phyloP scores from a whole-genome alignment of 225 moss, liverwort and hornwort species.

The Physcomitrellopsis africana region DNA sequence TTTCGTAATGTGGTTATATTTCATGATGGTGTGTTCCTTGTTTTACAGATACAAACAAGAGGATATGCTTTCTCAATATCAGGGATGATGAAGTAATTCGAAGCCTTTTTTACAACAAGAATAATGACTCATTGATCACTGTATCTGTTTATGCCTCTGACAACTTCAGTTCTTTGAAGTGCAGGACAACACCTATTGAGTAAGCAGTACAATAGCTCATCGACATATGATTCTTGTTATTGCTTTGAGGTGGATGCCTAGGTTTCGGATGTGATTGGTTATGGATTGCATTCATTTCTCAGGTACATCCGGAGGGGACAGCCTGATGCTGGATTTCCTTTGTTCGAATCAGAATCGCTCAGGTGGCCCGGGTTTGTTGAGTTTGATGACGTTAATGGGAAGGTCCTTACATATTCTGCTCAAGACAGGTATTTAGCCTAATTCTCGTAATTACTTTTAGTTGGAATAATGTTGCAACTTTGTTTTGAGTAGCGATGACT shows the following conservation, averaged over 20 bases:
- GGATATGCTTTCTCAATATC: slow-evolving; percentile 86
- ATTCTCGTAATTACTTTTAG: not conserved
- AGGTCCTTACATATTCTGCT: slow-evolving; percentile 92
- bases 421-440: slow-evolving; percentile 64
- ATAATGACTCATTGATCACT: slow-evolving; percentile 79
- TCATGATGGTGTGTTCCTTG: not conserved
- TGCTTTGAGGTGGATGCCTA: not conserved
- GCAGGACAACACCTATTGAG: slow-evolving; percentile 88
- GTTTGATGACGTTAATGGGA: slow-evolving; percentile 96
- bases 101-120: slow-evolving; percentile 86
- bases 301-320: slow-evolving; percentile 88
- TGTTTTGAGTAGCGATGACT: no score
- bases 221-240: no score
- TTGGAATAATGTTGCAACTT: not conserved
- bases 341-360: slow-evolving; percentile 91
- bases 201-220: slow-evolving; percentile 10
- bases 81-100: slow-evolving; percentile 82
- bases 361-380: slow-evolving; percentile 97
- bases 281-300: not conserved
- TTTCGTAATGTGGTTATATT: not conserved
- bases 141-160: slow-evolving; percentile 80
- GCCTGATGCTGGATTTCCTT: slow-evolving; percentile 84
- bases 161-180: slow-evolving; percentile 84
- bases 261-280: not conserved
- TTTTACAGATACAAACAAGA: slow-evolving; percentile 70